These are phyloP conservation scores for Aphanomyces euteiches DNA, from an alignment of 352 stramenopile genomes.

Conservation along the genomic window DNA sequence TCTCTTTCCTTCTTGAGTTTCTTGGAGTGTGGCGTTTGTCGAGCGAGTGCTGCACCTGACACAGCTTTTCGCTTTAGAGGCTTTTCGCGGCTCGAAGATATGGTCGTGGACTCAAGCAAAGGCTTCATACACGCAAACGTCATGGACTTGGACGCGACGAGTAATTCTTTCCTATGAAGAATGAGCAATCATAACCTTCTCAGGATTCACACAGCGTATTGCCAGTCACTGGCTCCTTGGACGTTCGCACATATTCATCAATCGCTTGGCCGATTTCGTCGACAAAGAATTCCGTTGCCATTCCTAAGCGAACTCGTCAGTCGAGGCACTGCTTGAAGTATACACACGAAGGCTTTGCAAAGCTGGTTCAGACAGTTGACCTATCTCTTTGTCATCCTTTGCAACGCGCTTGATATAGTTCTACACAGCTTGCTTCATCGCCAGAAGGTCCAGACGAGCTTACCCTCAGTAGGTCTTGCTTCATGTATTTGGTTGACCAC, in stretches of 20 bases:
- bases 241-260: background rate
- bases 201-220: too few relatives aligned
- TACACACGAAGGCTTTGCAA: background rate
- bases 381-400: conserved; percentile 5
- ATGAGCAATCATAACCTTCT: too few relatives aligned
- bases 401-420: conserved; percentile 4
- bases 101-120: background rate
- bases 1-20: background rate
- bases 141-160: background rate
- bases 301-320: background rate
- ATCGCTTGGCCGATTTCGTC: conserved; percentile 1
- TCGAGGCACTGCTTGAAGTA: too few relatives aligned
- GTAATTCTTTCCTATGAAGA: background rate
- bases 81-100: background rate
- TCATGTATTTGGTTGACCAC: background rate
- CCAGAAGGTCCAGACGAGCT: background rate
- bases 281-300: conserved; percentile 4
- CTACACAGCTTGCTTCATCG: background rate
- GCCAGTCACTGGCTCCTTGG: background rate
- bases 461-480: conserved; percentile 5
- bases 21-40: background rate
- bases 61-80: background rate
- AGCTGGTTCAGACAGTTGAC: background rate
- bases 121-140: background rate
- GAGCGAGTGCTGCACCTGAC: background rate